Evolutionary conservation across 106 monocot genomes (phyloP).

Genomic region (Acorus gramineus): DNA sequence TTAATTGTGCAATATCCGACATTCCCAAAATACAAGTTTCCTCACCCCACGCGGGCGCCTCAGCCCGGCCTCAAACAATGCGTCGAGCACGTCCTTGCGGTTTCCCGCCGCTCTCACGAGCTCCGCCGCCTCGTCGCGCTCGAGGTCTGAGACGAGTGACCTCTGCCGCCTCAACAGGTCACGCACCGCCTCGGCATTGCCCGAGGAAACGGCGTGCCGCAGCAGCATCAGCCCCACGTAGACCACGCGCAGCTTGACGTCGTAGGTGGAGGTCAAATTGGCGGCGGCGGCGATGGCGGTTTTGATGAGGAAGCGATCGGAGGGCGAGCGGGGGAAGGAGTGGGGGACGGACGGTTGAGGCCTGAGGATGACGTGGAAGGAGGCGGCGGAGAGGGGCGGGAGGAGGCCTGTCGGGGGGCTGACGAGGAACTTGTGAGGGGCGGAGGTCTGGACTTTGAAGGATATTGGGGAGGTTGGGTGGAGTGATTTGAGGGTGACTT

Average conservation of each 20-base stretch:
- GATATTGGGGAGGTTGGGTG: slow-evolving; percentile 27
- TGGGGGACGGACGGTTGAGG: slow-evolving; percentile 32
- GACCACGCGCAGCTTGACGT: slow-evolving; percentile 31
- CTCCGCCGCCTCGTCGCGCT: slow-evolving; percentile 6
- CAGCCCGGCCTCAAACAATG: slow-evolving; percentile 11
- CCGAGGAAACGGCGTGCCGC: slow-evolving; percentile 16
- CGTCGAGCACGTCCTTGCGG: slow-evolving; percentile 14
- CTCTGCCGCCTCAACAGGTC: slow-evolving; percentile 29
- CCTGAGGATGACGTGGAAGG: slow-evolving; percentile 49
- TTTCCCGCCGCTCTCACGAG: slow-evolving; percentile 7
- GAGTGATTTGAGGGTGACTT: slow-evolving; percentile 49
- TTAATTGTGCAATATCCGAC: too few species aligned
- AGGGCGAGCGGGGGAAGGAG: slow-evolving; percentile 33
- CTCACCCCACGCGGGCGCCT: not conserved
- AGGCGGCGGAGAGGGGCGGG: slow-evolving; percentile 27
- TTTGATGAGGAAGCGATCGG: slow-evolving; percentile 57
- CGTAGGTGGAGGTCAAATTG: slow-evolving; percentile 6
- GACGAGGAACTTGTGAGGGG: slow-evolving; percentile 68
- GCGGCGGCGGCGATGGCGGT: slow-evolving; percentile 15
- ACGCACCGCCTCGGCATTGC: slow-evolving; percentile 19
- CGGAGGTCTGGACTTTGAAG: slow-evolving; percentile 66
- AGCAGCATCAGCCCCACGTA: slow-evolving; percentile 42
- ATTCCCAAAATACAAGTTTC: too few species aligned
- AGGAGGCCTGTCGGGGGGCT: slow-evolving; percentile 52
- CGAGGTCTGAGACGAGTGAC: slow-evolving; percentile 21